These are phyloP conservation scores for Cutaneotrichosporon sp. DNA, from an alignment of 1,284 basidiomycete species.

Conservation along the genomic window DNA sequence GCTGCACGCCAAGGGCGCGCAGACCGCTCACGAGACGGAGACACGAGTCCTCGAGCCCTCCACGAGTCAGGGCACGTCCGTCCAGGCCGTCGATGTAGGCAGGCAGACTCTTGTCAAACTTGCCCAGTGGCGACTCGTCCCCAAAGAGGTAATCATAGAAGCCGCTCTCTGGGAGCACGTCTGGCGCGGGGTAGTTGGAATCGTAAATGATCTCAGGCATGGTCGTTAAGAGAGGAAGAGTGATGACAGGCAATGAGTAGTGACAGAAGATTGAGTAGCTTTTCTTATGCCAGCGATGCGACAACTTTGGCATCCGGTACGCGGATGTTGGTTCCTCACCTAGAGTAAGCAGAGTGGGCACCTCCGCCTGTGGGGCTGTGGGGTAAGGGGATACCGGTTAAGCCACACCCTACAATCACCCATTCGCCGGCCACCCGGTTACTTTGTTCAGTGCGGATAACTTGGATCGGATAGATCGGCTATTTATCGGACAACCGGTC, in stretches of 20 bases:
- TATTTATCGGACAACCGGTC: background rate
- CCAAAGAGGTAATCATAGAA: slow-evolving; percentile 22
- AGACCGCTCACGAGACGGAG: slow-evolving; percentile 63
- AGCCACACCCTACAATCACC: too few relatives aligned
- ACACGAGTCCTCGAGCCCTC: slow-evolving; percentile 59
- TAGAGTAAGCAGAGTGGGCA: too few relatives aligned
- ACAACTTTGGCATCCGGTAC: too few relatives aligned
- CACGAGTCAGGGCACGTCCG: slow-evolving; percentile 62
- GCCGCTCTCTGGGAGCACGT: slow-evolving; percentile 9
- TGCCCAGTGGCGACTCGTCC: slow-evolving; percentile 32
- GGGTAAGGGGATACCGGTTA: too few relatives aligned
- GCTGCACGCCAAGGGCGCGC: slow-evolving; percentile 34
- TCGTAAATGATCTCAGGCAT: slow-evolving; percentile 19
- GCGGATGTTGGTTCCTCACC: background rate
- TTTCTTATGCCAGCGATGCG: background rate
- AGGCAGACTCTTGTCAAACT: slow-evolving; percentile 29
- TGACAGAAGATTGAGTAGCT: background rate
- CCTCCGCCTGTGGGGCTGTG: too few relatives aligned
- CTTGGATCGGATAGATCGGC: too few relatives aligned
- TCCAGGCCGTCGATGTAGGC: slow-evolving; percentile 65
- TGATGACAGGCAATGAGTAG: background rate
- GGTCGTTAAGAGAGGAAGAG: background rate
- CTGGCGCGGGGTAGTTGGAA: slow-evolving; percentile 7
- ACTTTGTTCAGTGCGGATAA: too few relatives aligned
- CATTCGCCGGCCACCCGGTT: too few relatives aligned